Conservation (phyloP, 139 green algal species). For the Tetradesmus lagerheimii region DNA sequence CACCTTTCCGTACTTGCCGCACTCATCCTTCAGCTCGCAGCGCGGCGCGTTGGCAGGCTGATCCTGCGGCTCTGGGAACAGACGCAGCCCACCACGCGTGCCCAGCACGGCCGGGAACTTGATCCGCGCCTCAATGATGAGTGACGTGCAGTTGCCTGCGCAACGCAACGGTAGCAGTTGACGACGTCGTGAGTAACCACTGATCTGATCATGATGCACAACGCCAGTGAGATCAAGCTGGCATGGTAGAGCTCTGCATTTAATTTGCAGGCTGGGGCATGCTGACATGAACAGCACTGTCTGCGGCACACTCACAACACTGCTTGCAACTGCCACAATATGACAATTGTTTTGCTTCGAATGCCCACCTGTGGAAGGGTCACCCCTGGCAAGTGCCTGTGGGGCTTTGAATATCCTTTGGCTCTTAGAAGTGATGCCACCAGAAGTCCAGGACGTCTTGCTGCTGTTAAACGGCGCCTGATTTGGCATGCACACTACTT, state of each 20-base stretch:
- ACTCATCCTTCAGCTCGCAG: conserved; percentile 15
- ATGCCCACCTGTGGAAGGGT: background rate
- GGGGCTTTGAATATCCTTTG: conserved; percentile 17
- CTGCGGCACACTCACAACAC: too few relatives aligned
- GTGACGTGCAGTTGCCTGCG: conserved; percentile 16
- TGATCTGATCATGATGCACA: too few relatives aligned
- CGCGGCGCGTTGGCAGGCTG: background rate
- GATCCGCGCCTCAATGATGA: conserved; percentile 13
- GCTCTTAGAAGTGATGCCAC: conserved; percentile 4
- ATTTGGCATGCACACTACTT: background rate
- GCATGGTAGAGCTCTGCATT: too few relatives aligned
- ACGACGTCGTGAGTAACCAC: too few relatives aligned
- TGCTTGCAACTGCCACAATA: too few relatives aligned
- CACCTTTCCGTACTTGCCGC: background rate
- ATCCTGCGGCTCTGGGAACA: conserved; percentile 20
- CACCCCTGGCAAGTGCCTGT: background rate
- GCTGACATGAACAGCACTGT: too few relatives aligned
- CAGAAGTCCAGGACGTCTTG: conserved; percentile 14
- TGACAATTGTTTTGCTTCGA: background rate
- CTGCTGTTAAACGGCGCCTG: background rate
- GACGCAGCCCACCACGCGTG: background rate
- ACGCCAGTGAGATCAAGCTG: too few relatives aligned
- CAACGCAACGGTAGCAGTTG: too few relatives aligned
- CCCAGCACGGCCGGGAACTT: background rate
- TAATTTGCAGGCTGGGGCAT: too few relatives aligned